Percentiles rank a stretch among this genome's conserved stretches.
phyloP scores from a whole-genome alignment of 129 eudicot species.

The Dittrichia graveolens region DNA sequence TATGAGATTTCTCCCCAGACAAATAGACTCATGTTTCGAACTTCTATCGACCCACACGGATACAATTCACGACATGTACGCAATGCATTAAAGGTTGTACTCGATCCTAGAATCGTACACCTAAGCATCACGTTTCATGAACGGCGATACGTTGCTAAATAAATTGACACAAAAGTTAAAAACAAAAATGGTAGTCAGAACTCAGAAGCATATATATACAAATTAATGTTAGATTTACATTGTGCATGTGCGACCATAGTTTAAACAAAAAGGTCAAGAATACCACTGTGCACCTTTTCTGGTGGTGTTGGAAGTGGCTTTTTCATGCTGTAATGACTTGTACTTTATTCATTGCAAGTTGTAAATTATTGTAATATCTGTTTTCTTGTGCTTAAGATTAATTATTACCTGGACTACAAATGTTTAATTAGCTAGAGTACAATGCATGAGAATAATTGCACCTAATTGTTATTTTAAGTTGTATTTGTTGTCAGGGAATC shows the following conservation, averaged over 20 bases:
- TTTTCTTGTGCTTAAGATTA: slow-evolving; percentile 21
- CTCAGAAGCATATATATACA: slow-evolving; percentile 13
- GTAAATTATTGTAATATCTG: neutral
- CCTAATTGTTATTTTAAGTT: neutral
- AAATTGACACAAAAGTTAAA: neutral
- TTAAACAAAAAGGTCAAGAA: slow-evolving; percentile 11
- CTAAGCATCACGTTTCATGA: slow-evolving; percentile 14
- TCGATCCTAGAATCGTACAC: neutral
- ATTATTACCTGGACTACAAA: slow-evolving; percentile 17
- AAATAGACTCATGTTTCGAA: neutral
- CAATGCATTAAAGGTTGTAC: slow-evolving; percentile 7
- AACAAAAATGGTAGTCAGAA: neutral
- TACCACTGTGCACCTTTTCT: slow-evolving; percentile 8
- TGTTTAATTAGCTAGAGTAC: slow-evolving; percentile 33
- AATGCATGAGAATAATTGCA: slow-evolving; percentile 33
- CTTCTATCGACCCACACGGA: neutral
- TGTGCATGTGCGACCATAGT: slow-evolving; percentile 35
- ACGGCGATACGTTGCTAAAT: neutral
- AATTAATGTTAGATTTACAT: neutral
- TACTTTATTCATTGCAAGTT: slow-evolving; percentile 8
- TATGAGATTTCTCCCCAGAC: neutral
- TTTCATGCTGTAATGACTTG: neutral
- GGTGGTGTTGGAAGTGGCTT: neutral
- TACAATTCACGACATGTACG: slow-evolving; percentile 5
- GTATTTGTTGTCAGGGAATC: slow-evolving; percentile 36